Evolutionary conservation across 2,329 filamentous ascomycete genomes (phyloP), one percentile per base, ranked within the genome.

Genomic region (Xylariaceae sp.): DNA sequence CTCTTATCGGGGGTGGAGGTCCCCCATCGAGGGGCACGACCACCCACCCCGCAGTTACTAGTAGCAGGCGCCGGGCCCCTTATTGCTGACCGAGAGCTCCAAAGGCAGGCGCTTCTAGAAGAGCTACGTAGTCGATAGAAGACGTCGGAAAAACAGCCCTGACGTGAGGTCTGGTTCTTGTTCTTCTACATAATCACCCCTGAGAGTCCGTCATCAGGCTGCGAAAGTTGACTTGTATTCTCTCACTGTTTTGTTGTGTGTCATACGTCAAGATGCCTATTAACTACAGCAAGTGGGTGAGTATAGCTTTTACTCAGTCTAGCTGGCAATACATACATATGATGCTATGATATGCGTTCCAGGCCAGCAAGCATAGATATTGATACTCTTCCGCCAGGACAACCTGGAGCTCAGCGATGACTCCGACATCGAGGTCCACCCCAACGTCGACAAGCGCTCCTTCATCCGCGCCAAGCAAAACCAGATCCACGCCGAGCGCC

Each of bases 401-500:
- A 88, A 89, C 61, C 84, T 99, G 72, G 94, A 99, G 85, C 87
- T 99, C 72, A 96, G 91, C 71, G 94, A 99, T 76, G 94, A 99
- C 77, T 97, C 92, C 55, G 94, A 99, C 71, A 88, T 99, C 69
- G 94, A 99, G 78, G 94, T 97, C 55, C 94, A 99, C 76, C 94
- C 94, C 61, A 99, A 99, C 73, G 94, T 99, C 73, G 94, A 99
- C 79, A 99, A 99, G 76, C 86, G 88, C 55, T 97, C 93, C 62
- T 99, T 99, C 76, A 99, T 99, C 74, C 90, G 93, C 66, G 95
- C 94, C 65, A 99, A 99, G 78, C 94, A 97, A 78, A 88, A 87
- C 68, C 92, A 99, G 77, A 99, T 99, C 69, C 94, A 99, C 75
- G 86, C 92, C 71, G 88, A 97, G 73, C 88, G 94, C 57, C 81